These are phyloP conservation scores for Boletus tomentosulus DNA, from an alignment of 768 basidiomycete genomes.

Conservation along the genomic window DNA sequence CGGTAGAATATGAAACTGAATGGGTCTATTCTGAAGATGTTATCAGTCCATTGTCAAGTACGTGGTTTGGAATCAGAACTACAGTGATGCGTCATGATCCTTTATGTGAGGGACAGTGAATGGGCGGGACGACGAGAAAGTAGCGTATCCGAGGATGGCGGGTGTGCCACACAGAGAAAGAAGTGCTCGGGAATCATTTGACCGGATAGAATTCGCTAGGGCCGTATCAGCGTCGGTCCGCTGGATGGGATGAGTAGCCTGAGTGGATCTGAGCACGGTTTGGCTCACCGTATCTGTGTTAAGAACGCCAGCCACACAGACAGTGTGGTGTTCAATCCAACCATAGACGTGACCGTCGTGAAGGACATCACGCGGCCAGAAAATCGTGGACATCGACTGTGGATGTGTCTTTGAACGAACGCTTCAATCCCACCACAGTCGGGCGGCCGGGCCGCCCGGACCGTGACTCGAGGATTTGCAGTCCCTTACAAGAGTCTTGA, in stretches of 20 bases:
- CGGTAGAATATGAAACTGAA: slow-evolving; percentile 46
- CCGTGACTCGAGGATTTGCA: not conserved
- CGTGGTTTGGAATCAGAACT: slow-evolving; percentile 1
- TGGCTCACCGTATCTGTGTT: slow-evolving; percentile 31
- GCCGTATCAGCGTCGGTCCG: slow-evolving; percentile 13
- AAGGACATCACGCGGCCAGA: slow-evolving; percentile 55
- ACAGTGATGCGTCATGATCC: slow-evolving; percentile 27
- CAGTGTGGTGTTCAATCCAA: slow-evolving; percentile 42
- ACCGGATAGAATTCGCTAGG: slow-evolving; percentile 10
- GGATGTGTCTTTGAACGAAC: not conserved
- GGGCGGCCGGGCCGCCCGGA: slow-evolving; percentile 14
- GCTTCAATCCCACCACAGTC: not conserved
- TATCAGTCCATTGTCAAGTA: slow-evolving; percentile 8
- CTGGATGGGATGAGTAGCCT: slow-evolving; percentile 7
- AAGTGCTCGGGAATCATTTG: slow-evolving; percentile 17
- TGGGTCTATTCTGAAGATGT: slow-evolving; percentile 10
- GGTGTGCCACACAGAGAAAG: slow-evolving; percentile 15
- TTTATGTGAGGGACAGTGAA: slow-evolving; percentile 27
- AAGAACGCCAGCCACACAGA: slow-evolving; percentile 53
- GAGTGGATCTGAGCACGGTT: not conserved
- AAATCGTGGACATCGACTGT: slow-evolving; percentile 37
- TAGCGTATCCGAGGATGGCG: slow-evolving; percentile 31
- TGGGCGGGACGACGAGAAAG: slow-evolving; percentile 13
- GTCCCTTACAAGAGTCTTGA: no score
- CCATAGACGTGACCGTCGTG: slow-evolving; percentile 54